These are phyloP conservation scores for Sporobolomyces phaffii DNA, from an alignment of 768 basidiomycete genomes.

Conservation along the genomic window DNA sequence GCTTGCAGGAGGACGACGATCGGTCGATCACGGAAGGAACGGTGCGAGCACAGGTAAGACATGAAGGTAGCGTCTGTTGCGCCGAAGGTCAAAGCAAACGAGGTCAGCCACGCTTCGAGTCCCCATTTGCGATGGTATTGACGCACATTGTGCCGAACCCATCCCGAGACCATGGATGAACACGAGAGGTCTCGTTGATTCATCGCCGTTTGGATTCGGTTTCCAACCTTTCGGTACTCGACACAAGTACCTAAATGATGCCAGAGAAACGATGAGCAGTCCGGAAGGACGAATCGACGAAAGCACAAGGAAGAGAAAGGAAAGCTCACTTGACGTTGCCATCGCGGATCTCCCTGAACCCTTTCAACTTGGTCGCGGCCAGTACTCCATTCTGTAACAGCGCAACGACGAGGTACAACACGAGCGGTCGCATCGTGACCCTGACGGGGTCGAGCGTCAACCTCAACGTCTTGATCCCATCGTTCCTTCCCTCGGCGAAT, in stretches of 20 bases:
- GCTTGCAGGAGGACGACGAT: slow-evolving; percentile 74
- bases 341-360: slow-evolving; percentile 29
- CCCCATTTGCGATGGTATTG: too few relatives aligned
- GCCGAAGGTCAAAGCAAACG: slow-evolving; percentile 10
- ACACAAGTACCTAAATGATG: slow-evolving; percentile 72
- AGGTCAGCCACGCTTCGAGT: neutral
- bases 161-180: slow-evolving; percentile 86
- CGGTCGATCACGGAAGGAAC: slow-evolving; percentile 59
- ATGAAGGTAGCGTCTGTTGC: slow-evolving; percentile 55
- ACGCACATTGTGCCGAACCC: slow-evolving; percentile 54
- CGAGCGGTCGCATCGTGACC: slow-evolving; percentile 60
- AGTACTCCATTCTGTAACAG: slow-evolving; percentile 25
- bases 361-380: slow-evolving; percentile 19
- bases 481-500: slow-evolving; percentile 32
- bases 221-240: slow-evolving; percentile 66
- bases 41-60: slow-evolving; percentile 53
- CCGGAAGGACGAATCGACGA: too few relatives aligned
- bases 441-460: slow-evolving; percentile 73
- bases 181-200: slow-evolving; percentile 57
- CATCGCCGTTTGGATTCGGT: slow-evolving; percentile 48
- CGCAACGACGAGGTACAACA: slow-evolving; percentile 48
- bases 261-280: too few relatives aligned
- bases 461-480: slow-evolving; percentile 53
- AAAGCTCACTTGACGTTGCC: slow-evolving; percentile 48
- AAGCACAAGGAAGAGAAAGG: slow-evolving; percentile 52